Percentiles rank a stretch among this genome's conserved stretches.
Conservation (phyloP, 139 green algal genomes). For the Nannochloris sp. region DNA sequence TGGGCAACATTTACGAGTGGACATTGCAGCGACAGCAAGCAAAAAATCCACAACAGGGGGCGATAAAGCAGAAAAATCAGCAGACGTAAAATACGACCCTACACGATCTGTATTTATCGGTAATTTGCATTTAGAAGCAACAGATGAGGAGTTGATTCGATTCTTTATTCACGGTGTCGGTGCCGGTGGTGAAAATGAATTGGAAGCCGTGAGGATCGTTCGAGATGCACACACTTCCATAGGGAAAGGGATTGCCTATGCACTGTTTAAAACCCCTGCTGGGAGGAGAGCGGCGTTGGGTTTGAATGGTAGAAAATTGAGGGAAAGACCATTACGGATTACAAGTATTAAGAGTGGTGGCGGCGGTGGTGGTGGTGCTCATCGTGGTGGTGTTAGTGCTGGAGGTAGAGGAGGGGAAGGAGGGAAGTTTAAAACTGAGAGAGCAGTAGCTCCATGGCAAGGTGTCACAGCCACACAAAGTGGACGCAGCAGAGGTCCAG, state of each 20-base stretch:
- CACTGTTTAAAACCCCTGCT: conserved; percentile 51
- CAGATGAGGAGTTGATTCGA: conserved; percentile 63
- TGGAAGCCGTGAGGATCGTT: conserved; percentile 81
- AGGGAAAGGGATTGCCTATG: conserved; percentile 73
- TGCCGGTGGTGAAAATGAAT: neutral
- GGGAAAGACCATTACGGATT: conserved; percentile 38
- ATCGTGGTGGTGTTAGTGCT: neutral
- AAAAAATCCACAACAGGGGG: conserved; percentile 7
- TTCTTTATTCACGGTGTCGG: conserved; percentile 26
- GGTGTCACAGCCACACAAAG: conserved; percentile 38
- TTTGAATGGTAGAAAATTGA: conserved; percentile 27
- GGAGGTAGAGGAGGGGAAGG: neutral
- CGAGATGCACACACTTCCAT: conserved; percentile 58
- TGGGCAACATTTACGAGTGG: conserved; percentile 72
- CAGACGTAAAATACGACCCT: conserved; percentile 57
- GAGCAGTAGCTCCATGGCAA: conserved; percentile 31
- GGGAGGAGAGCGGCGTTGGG: conserved; percentile 24
- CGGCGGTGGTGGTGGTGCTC: neutral
- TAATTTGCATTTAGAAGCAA: conserved; percentile 70
- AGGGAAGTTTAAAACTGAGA: neutral
- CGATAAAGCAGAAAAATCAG: conserved; percentile 6
- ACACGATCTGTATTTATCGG: conserved; percentile 74
- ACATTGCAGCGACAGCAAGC: conserved; percentile 42
- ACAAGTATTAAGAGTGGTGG: conserved; percentile 16
- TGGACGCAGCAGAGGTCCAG: conserved; percentile 12